Conservation (phyloP, 2,329 filamentous ascomycete species). For the Arthrobotrys pseudoclavata region DNA sequence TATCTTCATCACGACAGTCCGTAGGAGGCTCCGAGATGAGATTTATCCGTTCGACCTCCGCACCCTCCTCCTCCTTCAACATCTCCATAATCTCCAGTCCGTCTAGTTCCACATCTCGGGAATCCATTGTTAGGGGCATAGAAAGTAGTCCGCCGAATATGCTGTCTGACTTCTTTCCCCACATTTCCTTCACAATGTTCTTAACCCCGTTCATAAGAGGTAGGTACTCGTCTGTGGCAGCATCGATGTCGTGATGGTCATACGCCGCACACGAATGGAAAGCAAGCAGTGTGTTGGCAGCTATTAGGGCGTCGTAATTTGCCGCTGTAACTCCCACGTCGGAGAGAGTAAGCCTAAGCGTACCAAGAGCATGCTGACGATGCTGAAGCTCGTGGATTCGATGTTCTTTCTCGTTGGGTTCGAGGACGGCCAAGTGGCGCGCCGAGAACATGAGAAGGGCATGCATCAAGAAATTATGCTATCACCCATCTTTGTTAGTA, state of each 20-base stretch:
- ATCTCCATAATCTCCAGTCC: slow-evolving; percentile 56
- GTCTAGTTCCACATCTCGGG: slow-evolving; percentile 45
- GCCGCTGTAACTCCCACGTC: slow-evolving; percentile 56
- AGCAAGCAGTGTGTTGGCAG: slow-evolving; percentile 49
- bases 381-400: slow-evolving; percentile 51
- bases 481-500: slow-evolving; percentile 7
- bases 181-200: slow-evolving; percentile 59
- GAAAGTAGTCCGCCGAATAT: slow-evolving; percentile 51
- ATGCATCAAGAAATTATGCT: slow-evolving; percentile 58
- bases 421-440: slow-evolving; percentile 45
- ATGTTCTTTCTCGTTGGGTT: slow-evolving; percentile 52
- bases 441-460: slow-evolving; percentile 58
- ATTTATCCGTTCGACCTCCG: slow-evolving; percentile 5
- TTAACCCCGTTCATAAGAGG: slow-evolving; percentile 58
- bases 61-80: slow-evolving; percentile 45
- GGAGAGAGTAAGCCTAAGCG: slow-evolving; percentile 47
- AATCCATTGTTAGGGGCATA: slow-evolving; percentile 55
- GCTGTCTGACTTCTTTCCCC: slow-evolving; percentile 46
- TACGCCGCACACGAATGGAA: slow-evolving; percentile 54
- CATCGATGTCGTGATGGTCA: slow-evolving; percentile 41
- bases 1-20: slow-evolving; percentile 49
- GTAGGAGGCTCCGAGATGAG: slow-evolving; percentile 31
- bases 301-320: slow-evolving; percentile 56
- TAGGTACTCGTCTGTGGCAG: slow-evolving; percentile 45
- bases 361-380: slow-evolving; percentile 54